Conservation (phyloP, 768 basidiomycete species). For the Podaxis sp. region DNA sequence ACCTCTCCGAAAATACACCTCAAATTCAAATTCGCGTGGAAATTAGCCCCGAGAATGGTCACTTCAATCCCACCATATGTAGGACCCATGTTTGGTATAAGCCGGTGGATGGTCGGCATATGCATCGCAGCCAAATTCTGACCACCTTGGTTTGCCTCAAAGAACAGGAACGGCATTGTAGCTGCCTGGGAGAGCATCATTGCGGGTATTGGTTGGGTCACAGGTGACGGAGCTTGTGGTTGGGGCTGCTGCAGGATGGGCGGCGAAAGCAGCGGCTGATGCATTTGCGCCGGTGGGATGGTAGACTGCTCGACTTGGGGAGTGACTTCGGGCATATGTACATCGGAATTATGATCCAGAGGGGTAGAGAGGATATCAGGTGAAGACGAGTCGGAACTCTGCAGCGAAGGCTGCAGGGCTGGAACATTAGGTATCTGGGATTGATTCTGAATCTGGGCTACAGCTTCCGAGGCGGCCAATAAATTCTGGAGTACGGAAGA, state of each 20-base stretch:
- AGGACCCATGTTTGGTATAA: conserved; percentile 83
- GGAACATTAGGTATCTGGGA: conserved; percentile 21
- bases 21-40: conserved; percentile 70
- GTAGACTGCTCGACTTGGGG: conserved; percentile 18
- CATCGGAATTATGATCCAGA: conserved; percentile 39
- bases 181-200: conserved; percentile 26
- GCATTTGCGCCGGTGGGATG: conserved; percentile 15
- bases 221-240: conserved; percentile 25
- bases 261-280: conserved; percentile 18
- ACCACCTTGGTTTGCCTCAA: conserved; percentile 49
- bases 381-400: conserved; percentile 47
- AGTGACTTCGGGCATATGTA: conserved; percentile 36
- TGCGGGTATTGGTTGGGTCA: conserved; percentile 24
- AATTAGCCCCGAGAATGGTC: conserved; percentile 89
- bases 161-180: conserved; percentile 59
- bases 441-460: conserved; percentile 20
- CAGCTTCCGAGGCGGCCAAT: conserved; percentile 27
- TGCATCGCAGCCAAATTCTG: conserved; percentile 45
- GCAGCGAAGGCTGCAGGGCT: conserved; percentile 36
- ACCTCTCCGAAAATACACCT: conserved; percentile 86
- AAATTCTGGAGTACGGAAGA: conserved; percentile 32
- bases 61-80: conserved; percentile 94
- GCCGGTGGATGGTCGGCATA: conserved; percentile 76
- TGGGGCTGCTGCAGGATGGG: conserved; percentile 25
- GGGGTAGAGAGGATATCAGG: conserved; percentile 46